These are phyloP conservation scores for Penicillium goetzii DNA, from an alignment of 495 filamentous ascomycete genomes.

Conservation along the genomic window DNA sequence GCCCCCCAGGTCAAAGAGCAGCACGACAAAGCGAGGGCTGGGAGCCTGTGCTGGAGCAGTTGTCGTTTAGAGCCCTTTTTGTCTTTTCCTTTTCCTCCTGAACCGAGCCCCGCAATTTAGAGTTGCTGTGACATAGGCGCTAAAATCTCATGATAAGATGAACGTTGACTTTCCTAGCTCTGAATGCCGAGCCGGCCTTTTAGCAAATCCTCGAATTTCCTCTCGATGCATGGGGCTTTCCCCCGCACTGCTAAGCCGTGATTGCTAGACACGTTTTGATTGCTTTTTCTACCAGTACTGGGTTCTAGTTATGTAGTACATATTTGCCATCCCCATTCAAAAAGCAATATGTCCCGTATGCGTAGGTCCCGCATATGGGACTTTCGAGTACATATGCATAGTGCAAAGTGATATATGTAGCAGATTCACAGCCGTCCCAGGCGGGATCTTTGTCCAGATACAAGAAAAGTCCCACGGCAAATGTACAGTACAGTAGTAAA, in stretches of 20 bases:
- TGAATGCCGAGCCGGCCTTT: not conserved
- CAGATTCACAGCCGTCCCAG: not conserved
- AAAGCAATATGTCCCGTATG: not conserved
- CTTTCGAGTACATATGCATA: slow-evolving; percentile 3
- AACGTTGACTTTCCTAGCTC: slow-evolving; percentile 3
- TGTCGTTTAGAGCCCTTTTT: not conserved
- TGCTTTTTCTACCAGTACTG: not conserved
- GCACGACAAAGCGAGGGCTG: not conserved
- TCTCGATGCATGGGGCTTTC: not conserved
- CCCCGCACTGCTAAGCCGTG: not conserved
- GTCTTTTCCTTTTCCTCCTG: not conserved
- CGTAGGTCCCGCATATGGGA: not conserved
- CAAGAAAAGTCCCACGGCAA: not conserved
- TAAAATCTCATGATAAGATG: slow-evolving; percentile 31
- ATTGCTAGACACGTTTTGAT: not conserved
- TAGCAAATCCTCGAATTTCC: not conserved
- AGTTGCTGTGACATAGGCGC: slow-evolving; percentile 37
- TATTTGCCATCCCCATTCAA: not conserved
- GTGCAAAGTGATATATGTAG: slow-evolving; percentile 4
- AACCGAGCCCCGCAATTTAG: slow-evolving; percentile 32
- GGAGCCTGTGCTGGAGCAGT: not conserved
- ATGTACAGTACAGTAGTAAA: not conserved
- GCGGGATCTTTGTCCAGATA: not conserved
- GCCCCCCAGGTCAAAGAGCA: not conserved
- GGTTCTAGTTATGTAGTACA: not conserved